A percentile compares a stretch with the other conserved stretches of the same genome.
Conservation (phyloP, 306 rosid species). For the Acmispon strigosus region DNA sequence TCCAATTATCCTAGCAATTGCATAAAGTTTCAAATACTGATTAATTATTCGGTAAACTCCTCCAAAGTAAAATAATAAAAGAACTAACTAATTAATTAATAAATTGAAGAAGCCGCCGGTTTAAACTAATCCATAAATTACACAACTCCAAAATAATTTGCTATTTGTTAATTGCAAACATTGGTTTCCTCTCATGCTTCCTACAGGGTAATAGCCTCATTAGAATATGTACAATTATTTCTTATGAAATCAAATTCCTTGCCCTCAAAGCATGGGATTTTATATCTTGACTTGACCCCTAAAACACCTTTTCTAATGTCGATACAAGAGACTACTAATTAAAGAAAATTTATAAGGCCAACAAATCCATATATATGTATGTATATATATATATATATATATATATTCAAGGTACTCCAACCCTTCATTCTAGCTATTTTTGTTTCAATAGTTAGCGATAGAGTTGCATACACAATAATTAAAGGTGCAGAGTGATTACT, state of each 20-base stretch:
- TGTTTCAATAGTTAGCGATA: neutral
- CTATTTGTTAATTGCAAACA: neutral
- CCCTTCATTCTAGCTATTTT: neutral
- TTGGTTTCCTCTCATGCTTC: neutral
- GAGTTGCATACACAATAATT: neutral
- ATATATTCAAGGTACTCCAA: neutral
- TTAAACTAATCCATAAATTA: conserved; percentile 16
- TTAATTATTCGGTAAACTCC: neutral
- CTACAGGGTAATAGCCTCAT: neutral
- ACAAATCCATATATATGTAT: neutral
- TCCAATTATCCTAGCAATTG: neutral
- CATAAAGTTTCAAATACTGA: neutral
- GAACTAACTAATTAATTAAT: neutral
- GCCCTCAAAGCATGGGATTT: conserved; percentile 1
- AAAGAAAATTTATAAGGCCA: neutral
- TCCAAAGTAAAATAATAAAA: neutral
- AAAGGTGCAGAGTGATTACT: neutral
- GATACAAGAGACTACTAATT: neutral
- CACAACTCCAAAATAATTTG: neutral
- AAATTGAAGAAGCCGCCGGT: conserved; percentile 18
- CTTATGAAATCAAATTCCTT: neutral
- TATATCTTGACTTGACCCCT: conserved; percentile 13
- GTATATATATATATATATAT: too few species aligned
- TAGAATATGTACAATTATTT: neutral
- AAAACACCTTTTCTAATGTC: conserved; percentile 17